Conservation (phyloP, 164 flowering plant genomes). For the Nelumbo lutea region DNA sequence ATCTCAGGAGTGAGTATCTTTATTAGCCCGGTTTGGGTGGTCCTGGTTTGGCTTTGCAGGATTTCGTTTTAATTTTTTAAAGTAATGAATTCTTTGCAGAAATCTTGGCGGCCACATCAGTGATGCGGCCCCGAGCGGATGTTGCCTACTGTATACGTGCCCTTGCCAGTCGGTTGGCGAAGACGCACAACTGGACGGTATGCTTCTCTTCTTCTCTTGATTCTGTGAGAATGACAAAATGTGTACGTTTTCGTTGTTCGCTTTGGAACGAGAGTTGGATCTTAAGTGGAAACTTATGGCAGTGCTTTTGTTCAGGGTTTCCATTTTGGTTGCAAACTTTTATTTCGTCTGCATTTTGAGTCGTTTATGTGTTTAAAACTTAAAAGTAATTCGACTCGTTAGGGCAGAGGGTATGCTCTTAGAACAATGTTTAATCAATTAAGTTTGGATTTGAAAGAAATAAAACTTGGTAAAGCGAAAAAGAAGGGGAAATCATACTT, state of each 20-base stretch:
- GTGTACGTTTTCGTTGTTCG: background rate
- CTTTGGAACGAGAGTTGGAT: too few relatives aligned
- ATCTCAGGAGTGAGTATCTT: conserved; percentile 66
- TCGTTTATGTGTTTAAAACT: background rate
- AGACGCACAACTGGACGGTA: conserved; percentile 98
- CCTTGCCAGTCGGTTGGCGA: conserved; percentile 68
- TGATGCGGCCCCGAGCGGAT: conserved; percentile 89
- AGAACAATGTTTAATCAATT: background rate
- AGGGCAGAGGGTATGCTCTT: background rate
- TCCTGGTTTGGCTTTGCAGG: background rate
- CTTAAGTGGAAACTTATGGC: too few relatives aligned
- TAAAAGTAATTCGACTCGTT: background rate
- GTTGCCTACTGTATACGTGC: conserved; percentile 91
- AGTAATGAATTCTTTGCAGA: conserved; percentile 38
- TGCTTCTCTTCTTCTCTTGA: background rate
- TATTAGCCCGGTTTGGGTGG: background rate
- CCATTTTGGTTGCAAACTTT: background rate
- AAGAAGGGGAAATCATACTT: too few relatives aligned
- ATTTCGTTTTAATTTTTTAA: conserved; percentile 1
- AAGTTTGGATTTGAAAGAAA: too few relatives aligned
- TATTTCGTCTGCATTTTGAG: background rate
- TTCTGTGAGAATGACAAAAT: background rate
- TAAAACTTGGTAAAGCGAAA: too few relatives aligned
- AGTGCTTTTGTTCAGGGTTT: too few relatives aligned
- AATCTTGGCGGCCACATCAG: conserved; percentile 71